Percentiles rank a stretch among this genome's conserved stretches.
Evolutionary conservation across 2,329 filamentous ascomycete genomes (phyloP).

Genomic region (Monilinia vaccinii-corymbosi): DNA sequence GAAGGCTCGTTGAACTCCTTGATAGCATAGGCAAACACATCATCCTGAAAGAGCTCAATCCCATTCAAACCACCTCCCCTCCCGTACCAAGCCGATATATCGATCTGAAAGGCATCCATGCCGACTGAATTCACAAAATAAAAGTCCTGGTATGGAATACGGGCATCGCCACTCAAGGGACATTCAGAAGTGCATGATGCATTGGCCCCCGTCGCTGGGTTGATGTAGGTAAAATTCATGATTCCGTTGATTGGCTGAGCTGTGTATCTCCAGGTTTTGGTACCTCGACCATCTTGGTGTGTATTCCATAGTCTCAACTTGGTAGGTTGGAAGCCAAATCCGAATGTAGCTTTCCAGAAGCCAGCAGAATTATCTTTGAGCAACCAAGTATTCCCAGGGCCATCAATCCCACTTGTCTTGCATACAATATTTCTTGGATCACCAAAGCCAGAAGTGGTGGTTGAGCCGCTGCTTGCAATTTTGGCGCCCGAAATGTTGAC

Average conservation of each 20-base stretch:
- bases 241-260: slow-evolving; percentile 83
- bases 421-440: slow-evolving; percentile 79
- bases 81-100: slow-evolving; percentile 83
- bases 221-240: slow-evolving; percentile 89
- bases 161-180: slow-evolving; percentile 65
- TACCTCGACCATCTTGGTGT: slow-evolving; percentile 72
- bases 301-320: slow-evolving; percentile 87
- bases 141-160: slow-evolving; percentile 73
- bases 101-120: slow-evolving; percentile 79
- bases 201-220: slow-evolving; percentile 59
- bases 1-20: slow-evolving; percentile 80
- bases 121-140: slow-evolving; percentile 79
- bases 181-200: slow-evolving; percentile 72
- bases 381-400: slow-evolving; percentile 73
- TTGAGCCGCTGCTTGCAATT: slow-evolving; percentile 58
- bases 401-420: slow-evolving; percentile 57
- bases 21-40: slow-evolving; percentile 79
- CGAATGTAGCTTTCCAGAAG: slow-evolving; percentile 75
- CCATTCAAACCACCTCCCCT: slow-evolving; percentile 75
- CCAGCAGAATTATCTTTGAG: slow-evolving; percentile 66
- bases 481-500: slow-evolving; percentile 77
- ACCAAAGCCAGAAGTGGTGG: slow-evolving; percentile 53
- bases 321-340: slow-evolving; percentile 77
- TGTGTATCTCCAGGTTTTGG: slow-evolving; percentile 79
- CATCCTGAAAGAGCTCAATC: slow-evolving; percentile 78